phyloP scores from a whole-genome alignment of 2,329 filamentous ascomycete genomes.

The Exophiala alcalophila region DNA sequence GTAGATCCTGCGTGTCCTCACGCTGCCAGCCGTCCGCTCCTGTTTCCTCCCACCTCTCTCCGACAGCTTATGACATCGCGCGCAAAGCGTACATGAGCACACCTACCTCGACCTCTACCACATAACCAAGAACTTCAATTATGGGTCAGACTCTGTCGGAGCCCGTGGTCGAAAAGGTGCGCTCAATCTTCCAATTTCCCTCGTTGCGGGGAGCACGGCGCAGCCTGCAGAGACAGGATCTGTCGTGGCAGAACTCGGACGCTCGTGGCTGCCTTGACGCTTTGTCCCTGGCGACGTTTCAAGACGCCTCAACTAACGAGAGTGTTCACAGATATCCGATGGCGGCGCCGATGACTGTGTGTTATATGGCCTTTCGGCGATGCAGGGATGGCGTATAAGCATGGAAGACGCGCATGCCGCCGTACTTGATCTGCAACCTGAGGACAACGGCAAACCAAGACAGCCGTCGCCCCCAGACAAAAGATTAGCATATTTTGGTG shows the following conservation, averaged over 20 bases:
- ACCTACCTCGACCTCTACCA: conserved; percentile 8
- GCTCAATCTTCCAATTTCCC: conserved; percentile 5
- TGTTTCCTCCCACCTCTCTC: conserved; percentile 18
- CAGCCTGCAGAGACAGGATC: not conserved
- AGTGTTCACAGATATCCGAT: conserved; percentile 67
- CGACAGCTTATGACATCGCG: conserved; percentile 24
- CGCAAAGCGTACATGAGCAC: conserved; percentile 20
- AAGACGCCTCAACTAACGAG: conserved; percentile 8
- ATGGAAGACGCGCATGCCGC: conserved; percentile 97
- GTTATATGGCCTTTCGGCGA: conserved; percentile 90
- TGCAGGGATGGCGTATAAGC: conserved; percentile 99
- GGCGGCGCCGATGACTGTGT: conserved; percentile 90
- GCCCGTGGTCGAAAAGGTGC: conserved; percentile 97
- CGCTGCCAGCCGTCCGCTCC: conserved; percentile 29
- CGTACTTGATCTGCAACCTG: conserved; percentile 77
- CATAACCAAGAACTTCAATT: conserved; percentile 36
- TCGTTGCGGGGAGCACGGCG: not conserved
- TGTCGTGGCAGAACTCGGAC: not conserved
- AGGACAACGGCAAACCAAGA: conserved; percentile 50
- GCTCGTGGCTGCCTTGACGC: not conserved
- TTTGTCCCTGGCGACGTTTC: not conserved
- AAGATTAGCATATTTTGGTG: conserved; percentile 90
- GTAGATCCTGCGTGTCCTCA: conserved; percentile 20
- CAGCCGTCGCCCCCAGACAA: conserved; percentile 64
- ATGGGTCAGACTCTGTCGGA: conserved; percentile 99